Base-by-base conservation (phyloP, 345 rosid genomes). In the Gossypium raimondii region DNA sequence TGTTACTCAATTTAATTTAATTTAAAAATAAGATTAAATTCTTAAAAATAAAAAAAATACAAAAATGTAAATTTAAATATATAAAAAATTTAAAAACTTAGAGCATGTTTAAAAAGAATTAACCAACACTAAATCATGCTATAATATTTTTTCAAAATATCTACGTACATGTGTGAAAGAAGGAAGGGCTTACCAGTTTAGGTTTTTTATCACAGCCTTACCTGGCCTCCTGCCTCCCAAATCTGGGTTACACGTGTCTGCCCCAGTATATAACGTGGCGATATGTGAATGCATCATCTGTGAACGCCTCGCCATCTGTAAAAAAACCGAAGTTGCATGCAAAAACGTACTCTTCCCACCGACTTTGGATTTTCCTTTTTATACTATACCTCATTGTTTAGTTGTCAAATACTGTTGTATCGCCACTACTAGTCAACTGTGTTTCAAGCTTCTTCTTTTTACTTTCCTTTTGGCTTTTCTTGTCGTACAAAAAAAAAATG, bases 261-360 rank as follows among this genome's bases (percentile, higher is more conserved):
- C 4, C 38, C 43, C 50, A 0, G 48, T 5, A 69, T 8, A 9
- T 8, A 57, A 72, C 82, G 79, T 72, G 82, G 70, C 79, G 29
- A 38, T 3, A 22, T 11, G 12, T 20, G 13, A 0, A 18, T 16
- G 6, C n/a, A 17, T 11, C 24, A 50, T 16, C 5, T 29, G 2
- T 34, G 43, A 24, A 18, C 22, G 61, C 24, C 3, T 14, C 25
- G 69, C 34, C 72, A 75, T 61, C 76, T 79, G 78, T 67, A 56
- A 69, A 55, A 53, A n/a, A 24, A 52, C 67, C 78, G 6, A 24
- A 11, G 34, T 50, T 57, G 1, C 70, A 71, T 79, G 82, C 78
- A 63, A 25, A 63, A 48, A 11, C 17, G 3, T n/a, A 51, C 11
- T 50, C 12, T 51, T 5, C 57, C 73, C 73, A 66, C 79, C 67